phyloP scores from a whole-genome alignment of 768 basidiomycete genomes.

The Clavulina sp. region DNA sequence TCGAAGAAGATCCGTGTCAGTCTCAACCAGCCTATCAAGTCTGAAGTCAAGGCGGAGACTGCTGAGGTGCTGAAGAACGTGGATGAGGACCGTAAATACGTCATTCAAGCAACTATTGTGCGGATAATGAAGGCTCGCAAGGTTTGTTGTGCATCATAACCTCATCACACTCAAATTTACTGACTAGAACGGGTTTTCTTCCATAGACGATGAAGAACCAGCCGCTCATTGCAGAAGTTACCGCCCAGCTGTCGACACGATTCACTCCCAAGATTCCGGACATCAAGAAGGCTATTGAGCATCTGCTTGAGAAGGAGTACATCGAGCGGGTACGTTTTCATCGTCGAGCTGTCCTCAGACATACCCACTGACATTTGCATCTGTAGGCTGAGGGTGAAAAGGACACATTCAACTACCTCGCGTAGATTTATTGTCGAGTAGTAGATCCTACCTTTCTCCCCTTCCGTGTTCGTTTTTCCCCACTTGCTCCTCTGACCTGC shows the following conservation, averaged over 20 bases:
- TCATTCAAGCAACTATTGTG: slow-evolving; percentile 10
- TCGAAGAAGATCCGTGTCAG: slow-evolving; percentile 20
- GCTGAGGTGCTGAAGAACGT: slow-evolving; percentile 83
- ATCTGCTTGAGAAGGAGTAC: slow-evolving; percentile 90
- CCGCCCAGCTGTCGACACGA: slow-evolving; percentile 70
- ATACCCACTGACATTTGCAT: not conserved
- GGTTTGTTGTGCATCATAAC: slow-evolving; percentile 9
- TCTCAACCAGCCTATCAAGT: slow-evolving; percentile 53
- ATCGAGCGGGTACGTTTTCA: slow-evolving; percentile 57
- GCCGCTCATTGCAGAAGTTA: slow-evolving; percentile 73
- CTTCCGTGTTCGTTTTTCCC: not conserved
- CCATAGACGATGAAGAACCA: slow-evolving; percentile 83
- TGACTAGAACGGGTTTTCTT: not conserved
- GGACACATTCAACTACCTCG: slow-evolving; percentile 71
- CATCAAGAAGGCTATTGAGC: slow-evolving; percentile 93
- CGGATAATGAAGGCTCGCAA: slow-evolving; percentile 86
- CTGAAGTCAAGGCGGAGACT: slow-evolving; percentile 83
- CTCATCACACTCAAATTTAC: not conserved
- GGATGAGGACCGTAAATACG: slow-evolving; percentile 78
- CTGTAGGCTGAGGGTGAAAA: slow-evolving; percentile 45
- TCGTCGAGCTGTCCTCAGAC: not conserved
- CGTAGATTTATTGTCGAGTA: slow-evolving; percentile 22
- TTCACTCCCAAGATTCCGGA: slow-evolving; percentile 90
- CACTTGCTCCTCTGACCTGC: too few species aligned
- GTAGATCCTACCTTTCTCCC: not conserved